These are phyloP conservation scores for Cystobasidium onofrii DNA, from an alignment of 768 basidiomycete genomes.

Conservation along the genomic window DNA sequence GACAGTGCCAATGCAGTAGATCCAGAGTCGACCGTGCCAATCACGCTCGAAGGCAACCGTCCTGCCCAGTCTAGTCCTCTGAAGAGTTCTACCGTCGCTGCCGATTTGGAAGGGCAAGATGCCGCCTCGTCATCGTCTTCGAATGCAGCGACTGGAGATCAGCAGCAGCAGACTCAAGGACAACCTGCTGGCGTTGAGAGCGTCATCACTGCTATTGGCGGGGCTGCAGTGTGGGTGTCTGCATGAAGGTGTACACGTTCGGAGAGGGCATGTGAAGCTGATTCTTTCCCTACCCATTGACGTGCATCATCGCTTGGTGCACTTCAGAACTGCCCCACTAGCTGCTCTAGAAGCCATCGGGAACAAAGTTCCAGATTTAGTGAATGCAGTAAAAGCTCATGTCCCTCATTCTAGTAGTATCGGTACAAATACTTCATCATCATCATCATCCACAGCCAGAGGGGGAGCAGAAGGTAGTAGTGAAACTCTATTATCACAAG, in stretches of 20 bases:
- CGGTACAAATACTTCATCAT: not conserved
- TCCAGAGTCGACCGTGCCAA: not conserved
- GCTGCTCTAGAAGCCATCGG: constrained; percentile 14
- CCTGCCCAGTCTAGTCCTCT: constrained; percentile 2
- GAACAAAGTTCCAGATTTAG: not conserved
- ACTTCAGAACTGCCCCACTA: not conserved
- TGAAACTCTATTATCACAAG: not conserved
- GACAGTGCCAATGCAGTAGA: not conserved
- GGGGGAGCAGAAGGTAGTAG: not conserved
- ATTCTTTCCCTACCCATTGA: too few species aligned
- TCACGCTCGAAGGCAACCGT: not conserved
- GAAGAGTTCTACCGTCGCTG: constrained; percentile 1
- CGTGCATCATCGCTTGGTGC: not conserved
- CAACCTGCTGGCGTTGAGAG: not conserved
- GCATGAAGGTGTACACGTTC: too few species aligned
- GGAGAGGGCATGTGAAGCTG: too few species aligned
- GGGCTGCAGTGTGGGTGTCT: constrained; percentile 1
- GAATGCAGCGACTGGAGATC: not conserved
- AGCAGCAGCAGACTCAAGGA: not conserved
- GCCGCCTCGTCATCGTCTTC: not conserved
- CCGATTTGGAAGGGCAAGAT: not conserved
- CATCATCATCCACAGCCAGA: not conserved
- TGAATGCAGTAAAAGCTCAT: not conserved
- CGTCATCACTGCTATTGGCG: constrained; percentile 9
- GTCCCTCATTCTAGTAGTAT: not conserved